phyloP scores from a whole-genome alignment of 306 rosid species.

The Arachis hypogaea region DNA sequence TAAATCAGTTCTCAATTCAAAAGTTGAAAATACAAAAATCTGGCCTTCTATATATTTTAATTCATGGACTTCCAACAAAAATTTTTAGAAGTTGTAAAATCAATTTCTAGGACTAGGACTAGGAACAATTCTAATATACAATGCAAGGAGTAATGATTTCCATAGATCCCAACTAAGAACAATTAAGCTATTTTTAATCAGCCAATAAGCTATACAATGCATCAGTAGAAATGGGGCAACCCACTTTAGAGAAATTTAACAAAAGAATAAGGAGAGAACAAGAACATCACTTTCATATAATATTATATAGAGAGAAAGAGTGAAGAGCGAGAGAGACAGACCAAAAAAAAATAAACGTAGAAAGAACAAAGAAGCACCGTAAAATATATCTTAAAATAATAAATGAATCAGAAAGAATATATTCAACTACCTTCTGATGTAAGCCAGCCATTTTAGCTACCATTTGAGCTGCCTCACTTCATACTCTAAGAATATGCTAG shows the following conservation, averaged over 20 bases:
- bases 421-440: slow-evolving; percentile 45
- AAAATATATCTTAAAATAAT: slow-evolving; percentile 43
- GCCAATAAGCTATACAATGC: slow-evolving; percentile 46
- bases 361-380: slow-evolving; percentile 37
- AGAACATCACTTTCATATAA: slow-evolving; percentile 31
- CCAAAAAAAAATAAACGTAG: not conserved
- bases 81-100: no score
- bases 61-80: no score
- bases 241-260: slow-evolving; percentile 41
- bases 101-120: no score
- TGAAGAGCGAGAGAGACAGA: slow-evolving; percentile 30
- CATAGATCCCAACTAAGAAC: slow-evolving; percentile 24
- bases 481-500: slow-evolving; percentile 28
- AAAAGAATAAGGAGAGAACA: slow-evolving; percentile 44
- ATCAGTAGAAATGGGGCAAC: slow-evolving; percentile 38
- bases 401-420: slow-evolving; percentile 61
- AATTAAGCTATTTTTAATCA: slow-evolving; percentile 40
- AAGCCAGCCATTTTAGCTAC: slow-evolving; percentile 43
- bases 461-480: slow-evolving; percentile 35
- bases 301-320: not conserved
- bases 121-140: no score
- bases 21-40: no score
- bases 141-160: no score
- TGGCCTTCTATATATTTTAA: no score
- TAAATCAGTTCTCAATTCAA: no score